phyloP scores from a whole-genome alignment of 2,329 filamentous ascomycete species.

The Fusarium xyrophilum region DNA sequence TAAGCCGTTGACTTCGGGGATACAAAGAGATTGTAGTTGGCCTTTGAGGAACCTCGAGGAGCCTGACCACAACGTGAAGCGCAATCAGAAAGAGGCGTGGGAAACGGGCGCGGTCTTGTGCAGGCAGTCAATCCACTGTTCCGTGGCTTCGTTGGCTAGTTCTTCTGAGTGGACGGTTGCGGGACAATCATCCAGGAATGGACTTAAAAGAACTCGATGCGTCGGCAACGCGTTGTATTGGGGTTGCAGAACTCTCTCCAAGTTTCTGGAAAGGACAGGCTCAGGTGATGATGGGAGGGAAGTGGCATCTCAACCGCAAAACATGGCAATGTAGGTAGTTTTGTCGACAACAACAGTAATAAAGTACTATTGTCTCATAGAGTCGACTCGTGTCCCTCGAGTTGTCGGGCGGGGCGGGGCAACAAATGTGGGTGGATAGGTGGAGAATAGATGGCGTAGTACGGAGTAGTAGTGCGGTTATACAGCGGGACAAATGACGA shows the following conservation, averaged over 20 bases:
- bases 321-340: background rate
- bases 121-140: slow-evolving; percentile 25
- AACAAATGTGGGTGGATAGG: slow-evolving; percentile 4
- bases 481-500: slow-evolving; percentile 6
- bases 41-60: background rate
- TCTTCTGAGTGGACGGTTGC: slow-evolving; percentile 34
- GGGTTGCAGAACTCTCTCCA: background rate
- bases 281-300: background rate
- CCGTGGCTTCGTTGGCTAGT: slow-evolving; percentile 29
- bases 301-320: background rate
- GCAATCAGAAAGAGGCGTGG: slow-evolving; percentile 26
- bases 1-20: background rate
- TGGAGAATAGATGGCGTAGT: slow-evolving; percentile 6
- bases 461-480: slow-evolving; percentile 7
- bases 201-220: slow-evolving; percentile 10
- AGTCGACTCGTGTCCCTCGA: slow-evolving; percentile 14
- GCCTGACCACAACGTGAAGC: slow-evolving; percentile 12
- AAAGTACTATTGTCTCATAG: slow-evolving; percentile 19
- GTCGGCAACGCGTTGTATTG: slow-evolving; percentile 10
- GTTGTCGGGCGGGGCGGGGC: slow-evolving; percentile 28
- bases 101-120: slow-evolving; percentile 21
- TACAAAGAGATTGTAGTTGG: slow-evolving; percentile 11
- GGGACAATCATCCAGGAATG: slow-evolving; percentile 32
- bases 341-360: slow-evolving; percentile 5
- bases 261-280: background rate